Base-by-base conservation (phyloP, 805 yeast genomes). In the Metschnikowia picachoensis region DNA sequence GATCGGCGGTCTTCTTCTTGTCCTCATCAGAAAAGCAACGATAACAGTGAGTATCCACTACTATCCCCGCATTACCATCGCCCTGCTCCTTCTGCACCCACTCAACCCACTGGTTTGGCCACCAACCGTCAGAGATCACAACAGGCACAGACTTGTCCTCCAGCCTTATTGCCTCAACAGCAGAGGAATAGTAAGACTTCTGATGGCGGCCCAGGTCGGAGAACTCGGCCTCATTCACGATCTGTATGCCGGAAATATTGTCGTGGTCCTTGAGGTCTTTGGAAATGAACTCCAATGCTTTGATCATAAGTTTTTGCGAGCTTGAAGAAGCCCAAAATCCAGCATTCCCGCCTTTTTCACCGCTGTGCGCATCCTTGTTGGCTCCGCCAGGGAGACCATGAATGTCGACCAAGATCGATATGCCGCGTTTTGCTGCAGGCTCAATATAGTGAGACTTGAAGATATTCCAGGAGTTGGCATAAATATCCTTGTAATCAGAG, bases 381-480 rank as follows among this genome's bases (percentile, higher is more conserved):
- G 97, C 97, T 32, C 97, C 97, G 12, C 88, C 89, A 4, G 97
- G 97, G 9, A 92, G 65, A 0, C 86, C 97, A 65, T 94, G 98
- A 36, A 92, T 58, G 64, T 92, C 98, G 13, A 92, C 76, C 44
- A 92, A 58, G 0, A 92, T 82, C 11, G 89, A 85, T 47, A 92
- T 92, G 29, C 77, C 72, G 55, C 80, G 65, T 15, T 71, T 49
- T 0, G 61, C 74, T 1, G 97, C 97, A 42, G 71, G 77, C 37
- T 73, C 71, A 35, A 90, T 72, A 44, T 80, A 72, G 32, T 68
- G 57, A 27, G 63, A 50, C 61, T 79, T 80, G 50, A 84, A 72
- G 16, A 74, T 68, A 5, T 62, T 61, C 97, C 97, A 92, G 0
- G 96, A 84, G 54, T 78, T 74, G n/a, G 53, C 52, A 64, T 92